phyloP scores from a whole-genome alignment of 257 asterid species.

The Solanum piurae region DNA sequence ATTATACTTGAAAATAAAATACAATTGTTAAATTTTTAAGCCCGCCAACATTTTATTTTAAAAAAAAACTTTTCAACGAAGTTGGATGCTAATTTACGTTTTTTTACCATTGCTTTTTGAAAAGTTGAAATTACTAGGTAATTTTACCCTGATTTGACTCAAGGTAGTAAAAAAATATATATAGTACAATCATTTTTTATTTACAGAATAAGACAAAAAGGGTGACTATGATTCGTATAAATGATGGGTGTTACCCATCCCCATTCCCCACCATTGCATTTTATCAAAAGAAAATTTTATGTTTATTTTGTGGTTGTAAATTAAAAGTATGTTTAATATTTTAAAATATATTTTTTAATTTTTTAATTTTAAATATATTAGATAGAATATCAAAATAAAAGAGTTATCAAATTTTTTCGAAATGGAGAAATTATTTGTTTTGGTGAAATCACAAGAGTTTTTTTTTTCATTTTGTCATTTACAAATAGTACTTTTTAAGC shows the following conservation, averaged over 20 bases:
- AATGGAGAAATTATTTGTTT: neutral
- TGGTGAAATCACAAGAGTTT: neutral
- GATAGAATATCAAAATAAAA: neutral
- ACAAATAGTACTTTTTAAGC: neutral
- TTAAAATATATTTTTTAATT: too few species aligned
- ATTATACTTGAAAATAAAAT: neutral
- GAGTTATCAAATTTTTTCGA: too few species aligned
- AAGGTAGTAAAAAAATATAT: neutral
- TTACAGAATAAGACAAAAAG: conserved; percentile 22
- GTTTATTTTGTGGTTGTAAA: neutral
- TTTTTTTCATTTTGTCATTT: neutral
- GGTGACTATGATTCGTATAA: conserved; percentile 1
- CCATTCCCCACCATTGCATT: neutral
- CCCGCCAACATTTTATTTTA: too few species aligned
- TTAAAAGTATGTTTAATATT: too few species aligned
- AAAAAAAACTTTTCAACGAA: too few species aligned
- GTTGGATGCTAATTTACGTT: neutral
- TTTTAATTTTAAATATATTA: too few species aligned
- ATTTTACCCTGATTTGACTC: neutral
- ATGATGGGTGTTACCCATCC: neutral
- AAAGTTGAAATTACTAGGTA: neutral
- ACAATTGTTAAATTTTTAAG: neutral
- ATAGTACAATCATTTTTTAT: neutral
- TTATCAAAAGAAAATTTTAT: too few species aligned
- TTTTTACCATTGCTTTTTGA: neutral